phyloP scores from a whole-genome alignment of 495 filamentous ascomycete genomes.

The Mycothermus thermophilus region DNA sequence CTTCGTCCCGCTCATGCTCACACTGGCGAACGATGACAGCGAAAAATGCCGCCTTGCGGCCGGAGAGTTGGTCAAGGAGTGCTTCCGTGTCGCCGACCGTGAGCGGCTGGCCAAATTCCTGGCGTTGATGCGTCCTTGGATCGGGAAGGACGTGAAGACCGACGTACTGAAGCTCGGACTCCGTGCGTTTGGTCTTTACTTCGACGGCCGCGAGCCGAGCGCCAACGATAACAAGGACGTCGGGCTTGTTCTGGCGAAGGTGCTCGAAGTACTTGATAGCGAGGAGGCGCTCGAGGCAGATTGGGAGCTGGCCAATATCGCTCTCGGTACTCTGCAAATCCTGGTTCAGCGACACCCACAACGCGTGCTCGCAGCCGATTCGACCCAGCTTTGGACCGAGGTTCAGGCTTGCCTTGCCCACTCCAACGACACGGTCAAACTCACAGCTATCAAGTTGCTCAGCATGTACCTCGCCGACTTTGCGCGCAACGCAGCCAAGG shows the following conservation, averaged over 20 bases:
- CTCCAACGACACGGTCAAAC: conserved; percentile 61
- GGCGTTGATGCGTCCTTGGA: conserved; percentile 58
- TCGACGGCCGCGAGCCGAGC: conserved; percentile 47
- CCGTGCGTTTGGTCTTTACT: conserved; percentile 69
- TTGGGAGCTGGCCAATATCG: conserved; percentile 67
- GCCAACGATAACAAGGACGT: conserved; percentile 49
- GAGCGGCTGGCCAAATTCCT: conserved; percentile 57
- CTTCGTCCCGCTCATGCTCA: conserved; percentile 75
- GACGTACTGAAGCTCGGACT: conserved; percentile 57
- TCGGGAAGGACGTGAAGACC: conserved; percentile 54
- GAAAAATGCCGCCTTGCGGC: conserved; percentile 75
- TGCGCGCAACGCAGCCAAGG: conserved; percentile 43
- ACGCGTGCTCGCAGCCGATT: conserved; percentile 42
- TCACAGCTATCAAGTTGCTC: conserved; percentile 59
- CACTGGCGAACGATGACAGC: conserved; percentile 77
- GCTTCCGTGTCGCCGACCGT: conserved; percentile 65
- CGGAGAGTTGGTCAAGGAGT: conserved; percentile 59
- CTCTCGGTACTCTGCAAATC: conserved; percentile 53
- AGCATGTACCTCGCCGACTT: conserved; percentile 67
- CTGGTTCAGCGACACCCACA: conserved; percentile 52
- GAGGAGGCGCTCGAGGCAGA: conserved; percentile 38
- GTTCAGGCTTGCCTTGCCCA: conserved; percentile 56
- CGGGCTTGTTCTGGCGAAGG: conserved; percentile 24
- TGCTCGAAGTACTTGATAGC: conserved; percentile 36
- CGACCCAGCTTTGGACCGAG: conserved; percentile 48